A percentile compares a stretch with the other conserved stretches of the same genome.
Evolutionary conservation across 1,284 basidiomycete species (phyloP).

Genomic region (Tilletia horrida): DNA sequence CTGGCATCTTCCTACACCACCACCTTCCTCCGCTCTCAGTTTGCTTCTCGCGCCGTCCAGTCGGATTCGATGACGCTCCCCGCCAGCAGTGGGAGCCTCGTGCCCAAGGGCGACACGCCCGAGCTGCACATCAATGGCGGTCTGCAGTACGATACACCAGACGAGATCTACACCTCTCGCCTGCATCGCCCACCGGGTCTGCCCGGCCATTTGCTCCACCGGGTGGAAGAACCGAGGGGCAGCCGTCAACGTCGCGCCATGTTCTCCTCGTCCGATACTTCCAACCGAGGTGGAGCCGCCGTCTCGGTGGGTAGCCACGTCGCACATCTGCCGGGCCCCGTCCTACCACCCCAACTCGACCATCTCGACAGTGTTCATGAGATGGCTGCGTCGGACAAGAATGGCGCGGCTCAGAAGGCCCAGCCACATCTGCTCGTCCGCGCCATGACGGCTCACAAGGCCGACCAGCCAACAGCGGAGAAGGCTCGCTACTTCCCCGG

Average conservation of each 20-base stretch:
- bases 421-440: background rate
- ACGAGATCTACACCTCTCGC: slow-evolving; percentile 40
- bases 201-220: slow-evolving; percentile 41
- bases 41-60: slow-evolving; percentile 7
- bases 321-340: slow-evolving; percentile 1
- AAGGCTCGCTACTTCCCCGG: background rate
- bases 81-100: background rate
- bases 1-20: slow-evolving; percentile 3
- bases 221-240: slow-evolving; percentile 19
- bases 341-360: background rate
- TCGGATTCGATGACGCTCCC: background rate
- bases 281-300: background rate
- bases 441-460: background rate
- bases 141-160: slow-evolving; percentile 48
- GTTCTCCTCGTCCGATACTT: background rate
- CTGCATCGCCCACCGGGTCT: slow-evolving; percentile 33
- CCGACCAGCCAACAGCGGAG: background rate
- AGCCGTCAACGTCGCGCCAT: background rate
- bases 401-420: background rate
- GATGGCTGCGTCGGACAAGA: background rate
- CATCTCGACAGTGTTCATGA: background rate
- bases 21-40: background rate
- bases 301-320: slow-evolving; percentile 11
- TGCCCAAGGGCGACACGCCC: slow-evolving; percentile 17
- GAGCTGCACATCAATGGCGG: slow-evolving; percentile 43